phyloP scores from a whole-genome alignment of 2,329 filamentous ascomycete genomes.

The Pyricularia pennisetigena region DNA sequence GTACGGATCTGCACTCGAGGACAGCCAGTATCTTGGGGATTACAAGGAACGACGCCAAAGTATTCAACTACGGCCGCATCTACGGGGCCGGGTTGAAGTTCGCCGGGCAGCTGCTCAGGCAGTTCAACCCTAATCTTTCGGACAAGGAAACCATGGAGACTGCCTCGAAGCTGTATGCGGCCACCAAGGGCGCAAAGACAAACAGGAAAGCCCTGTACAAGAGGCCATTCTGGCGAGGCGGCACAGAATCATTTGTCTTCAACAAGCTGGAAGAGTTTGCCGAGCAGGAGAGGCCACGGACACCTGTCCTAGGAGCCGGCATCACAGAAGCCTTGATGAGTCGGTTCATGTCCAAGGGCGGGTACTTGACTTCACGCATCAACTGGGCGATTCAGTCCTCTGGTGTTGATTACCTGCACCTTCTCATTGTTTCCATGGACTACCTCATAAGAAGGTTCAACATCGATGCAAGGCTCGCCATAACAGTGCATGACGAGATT shows the following conservation, averaged over 20 bases:
- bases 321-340: conserved; percentile 94
- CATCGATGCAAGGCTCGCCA: conserved; percentile 73
- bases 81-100: conserved; percentile 97
- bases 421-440: conserved; percentile 90
- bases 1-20: conserved; percentile 88
- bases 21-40: conserved; percentile 90
- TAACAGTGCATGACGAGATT: conserved; percentile 97
- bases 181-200: conserved; percentile 85
- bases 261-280: conserved; percentile 98
- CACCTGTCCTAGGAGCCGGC: conserved; percentile 84
- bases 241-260: conserved; percentile 96
- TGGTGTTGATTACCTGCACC: conserved; percentile 92
- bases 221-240: conserved; percentile 83
- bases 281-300: conserved; percentile 82
- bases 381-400: conserved; percentile 99
- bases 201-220: conserved; percentile 62
- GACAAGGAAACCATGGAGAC: conserved; percentile 69
- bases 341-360: conserved; percentile 77
- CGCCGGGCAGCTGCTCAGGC: conserved; percentile 76
- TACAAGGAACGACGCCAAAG: conserved; percentile 87
- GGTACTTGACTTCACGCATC: conserved; percentile 91
- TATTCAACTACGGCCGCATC: conserved; percentile 98
- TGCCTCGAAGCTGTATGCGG: conserved; percentile 72
- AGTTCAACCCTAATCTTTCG: conserved; percentile 81
- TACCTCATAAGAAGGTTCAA: conserved; percentile 81